phyloP scores from a whole-genome alignment of 208 protist genomes.

The Leptomonas pyrrhocoris region DNA sequence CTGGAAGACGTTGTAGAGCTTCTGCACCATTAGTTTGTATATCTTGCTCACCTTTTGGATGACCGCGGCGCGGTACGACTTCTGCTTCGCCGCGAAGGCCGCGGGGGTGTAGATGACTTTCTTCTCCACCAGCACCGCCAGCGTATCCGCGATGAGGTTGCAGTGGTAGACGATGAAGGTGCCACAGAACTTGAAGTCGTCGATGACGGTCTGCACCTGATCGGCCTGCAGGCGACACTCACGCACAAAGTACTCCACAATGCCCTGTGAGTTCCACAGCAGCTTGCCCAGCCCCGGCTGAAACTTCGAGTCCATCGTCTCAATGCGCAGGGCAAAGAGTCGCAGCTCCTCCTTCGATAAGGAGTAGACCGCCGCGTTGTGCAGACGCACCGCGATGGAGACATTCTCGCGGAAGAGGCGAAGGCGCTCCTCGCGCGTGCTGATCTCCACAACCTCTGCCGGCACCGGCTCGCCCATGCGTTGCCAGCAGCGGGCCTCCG shows the following conservation, averaged over 20 bases:
- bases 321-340: slow-evolving; percentile 95
- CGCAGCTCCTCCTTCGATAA: slow-evolving; percentile 91
- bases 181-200: slow-evolving; percentile 94
- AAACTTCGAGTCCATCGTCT: slow-evolving; percentile 92
- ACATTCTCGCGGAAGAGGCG: slow-evolving; percentile 97
- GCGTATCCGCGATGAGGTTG: slow-evolving; percentile 89
- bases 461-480: slow-evolving; percentile 90
- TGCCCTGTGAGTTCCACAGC: slow-evolving; percentile 94
- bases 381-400: slow-evolving; percentile 93
- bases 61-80: slow-evolving; percentile 74
- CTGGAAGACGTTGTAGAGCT: slow-evolving; percentile 83
- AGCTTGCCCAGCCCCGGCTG: slow-evolving; percentile 92
- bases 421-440: slow-evolving; percentile 89
- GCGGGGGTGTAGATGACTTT: slow-evolving; percentile 93
- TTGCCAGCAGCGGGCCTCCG: slow-evolving; percentile 95
- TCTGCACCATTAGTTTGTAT: slow-evolving; percentile 84
- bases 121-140: slow-evolving; percentile 94
- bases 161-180: slow-evolving; percentile 91
- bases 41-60: slow-evolving; percentile 77
- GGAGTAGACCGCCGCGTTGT: slow-evolving; percentile 94
- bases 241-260: slow-evolving; percentile 95
- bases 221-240: slow-evolving; percentile 91
- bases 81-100: slow-evolving; percentile 89
- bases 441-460: slow-evolving; percentile 85
- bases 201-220: slow-evolving; percentile 89